A percentile compares a stretch with the other conserved stretches of the same genome.
Conservation (phyloP, 2,329 filamentous ascomycete species). For the Elsinoe fawcettii region DNA sequence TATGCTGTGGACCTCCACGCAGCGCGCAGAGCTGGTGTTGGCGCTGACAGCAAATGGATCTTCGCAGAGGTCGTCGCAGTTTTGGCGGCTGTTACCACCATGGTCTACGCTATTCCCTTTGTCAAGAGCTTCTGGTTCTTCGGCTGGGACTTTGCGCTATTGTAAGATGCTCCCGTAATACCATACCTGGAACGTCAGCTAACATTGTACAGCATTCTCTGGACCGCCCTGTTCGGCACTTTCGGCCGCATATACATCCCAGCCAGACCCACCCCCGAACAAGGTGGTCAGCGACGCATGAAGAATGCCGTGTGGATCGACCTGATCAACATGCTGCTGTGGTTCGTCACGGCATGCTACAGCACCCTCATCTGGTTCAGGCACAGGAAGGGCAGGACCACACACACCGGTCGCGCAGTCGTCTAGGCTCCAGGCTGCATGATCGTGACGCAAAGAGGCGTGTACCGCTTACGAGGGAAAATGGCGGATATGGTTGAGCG, state of each 20-base stretch:
- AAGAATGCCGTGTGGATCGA: conserved; percentile 69
- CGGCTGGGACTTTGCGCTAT: conserved; percentile 63
- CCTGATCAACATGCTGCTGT: conserved; percentile 60
- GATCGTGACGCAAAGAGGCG: not conserved
- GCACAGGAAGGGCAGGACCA: conserved; percentile 45
- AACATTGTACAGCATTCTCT: conserved; percentile 50
- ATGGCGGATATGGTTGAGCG: not conserved
- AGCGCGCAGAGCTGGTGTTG: conserved; percentile 43
- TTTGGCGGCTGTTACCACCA: conserved; percentile 54
- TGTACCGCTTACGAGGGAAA: not conserved
- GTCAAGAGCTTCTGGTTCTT: conserved; percentile 49
- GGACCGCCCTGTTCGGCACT: conserved; percentile 73
- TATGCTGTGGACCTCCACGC: conserved; percentile 62
- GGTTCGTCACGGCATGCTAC: conserved; percentile 57
- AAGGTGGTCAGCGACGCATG: conserved; percentile 60
- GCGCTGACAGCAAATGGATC: conserved; percentile 64
- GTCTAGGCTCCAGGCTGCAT: conserved; percentile 23
- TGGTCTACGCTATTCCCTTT: conserved; percentile 58
- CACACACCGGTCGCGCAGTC: conserved; percentile 53
- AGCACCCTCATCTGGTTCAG: conserved; percentile 53
- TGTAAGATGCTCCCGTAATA: conserved; percentile 32
- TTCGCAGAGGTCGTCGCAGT: conserved; percentile 66
- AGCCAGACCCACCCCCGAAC: conserved; percentile 49
- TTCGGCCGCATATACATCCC: conserved; percentile 76
- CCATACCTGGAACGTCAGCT: not conserved